Conservation (phyloP, 2,329 filamentous ascomycete species). For the Septoria petroselini region DNA sequence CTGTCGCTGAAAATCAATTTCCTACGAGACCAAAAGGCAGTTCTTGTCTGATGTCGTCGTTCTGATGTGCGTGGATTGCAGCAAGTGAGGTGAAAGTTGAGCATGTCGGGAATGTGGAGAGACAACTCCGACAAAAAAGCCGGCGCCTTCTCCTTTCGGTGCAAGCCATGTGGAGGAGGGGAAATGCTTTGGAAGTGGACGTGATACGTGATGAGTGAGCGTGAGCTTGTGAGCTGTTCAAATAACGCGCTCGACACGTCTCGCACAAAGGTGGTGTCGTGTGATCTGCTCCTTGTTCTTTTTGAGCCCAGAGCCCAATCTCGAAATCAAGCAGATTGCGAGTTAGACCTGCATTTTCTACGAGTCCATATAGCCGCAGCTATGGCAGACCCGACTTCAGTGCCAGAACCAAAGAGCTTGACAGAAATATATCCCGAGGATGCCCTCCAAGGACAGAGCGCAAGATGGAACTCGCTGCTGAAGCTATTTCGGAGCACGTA, state of each 20-base stretch:
- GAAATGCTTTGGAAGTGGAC: background rate
- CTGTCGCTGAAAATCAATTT: too few relatives aligned
- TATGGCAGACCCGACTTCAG: conserved; percentile 36
- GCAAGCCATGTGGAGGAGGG: conserved; percentile 7
- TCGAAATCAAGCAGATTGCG: too few relatives aligned
- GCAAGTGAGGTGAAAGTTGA: too few relatives aligned
- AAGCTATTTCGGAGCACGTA: conserved; percentile 68
- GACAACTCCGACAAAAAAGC: background rate
- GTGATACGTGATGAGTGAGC: too few relatives aligned
- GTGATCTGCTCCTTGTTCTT: background rate
- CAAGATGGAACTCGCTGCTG: conserved; percentile 73
- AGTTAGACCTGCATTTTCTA: too few relatives aligned
- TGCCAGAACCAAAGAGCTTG: conserved; percentile 73
- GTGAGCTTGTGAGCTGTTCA: conserved; percentile 1
- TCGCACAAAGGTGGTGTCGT: background rate
- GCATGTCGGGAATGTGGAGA: conserved; percentile 3
- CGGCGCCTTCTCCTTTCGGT: conserved; percentile 2
- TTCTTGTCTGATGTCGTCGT: too few relatives aligned
- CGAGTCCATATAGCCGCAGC: background rate
- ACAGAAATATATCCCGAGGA: conserved; percentile 79
- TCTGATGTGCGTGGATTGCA: too few relatives aligned
- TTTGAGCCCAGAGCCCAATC: background rate
- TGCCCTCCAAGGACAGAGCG: conserved; percentile 63
- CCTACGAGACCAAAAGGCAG: too few relatives aligned
- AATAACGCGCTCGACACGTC: conserved; percentile 1